Evolutionary conservation across 1,284 basidiomycete genomes (phyloP).

Genomic region (Rhodotorula sp.): DNA sequence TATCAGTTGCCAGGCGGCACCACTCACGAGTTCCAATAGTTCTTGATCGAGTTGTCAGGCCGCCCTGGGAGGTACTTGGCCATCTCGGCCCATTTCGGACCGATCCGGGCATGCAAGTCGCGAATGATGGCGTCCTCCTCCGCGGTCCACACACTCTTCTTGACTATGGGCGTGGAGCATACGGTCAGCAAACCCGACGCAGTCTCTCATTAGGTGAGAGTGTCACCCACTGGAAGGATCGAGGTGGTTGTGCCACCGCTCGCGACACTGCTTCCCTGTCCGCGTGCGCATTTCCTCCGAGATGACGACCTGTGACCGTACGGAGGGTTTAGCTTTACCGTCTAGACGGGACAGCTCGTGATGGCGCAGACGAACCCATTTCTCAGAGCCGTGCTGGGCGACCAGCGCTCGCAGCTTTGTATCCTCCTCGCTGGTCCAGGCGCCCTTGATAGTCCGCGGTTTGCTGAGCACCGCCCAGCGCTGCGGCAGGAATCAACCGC

Average conservation of each 20-base stretch:
- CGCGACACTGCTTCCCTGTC: slow-evolving; percentile 47
- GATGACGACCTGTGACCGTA: slow-evolving; percentile 32
- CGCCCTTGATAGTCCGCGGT: slow-evolving; percentile 40
- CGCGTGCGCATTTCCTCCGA: slow-evolving; percentile 42
- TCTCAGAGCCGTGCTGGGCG: slow-evolving; percentile 42
- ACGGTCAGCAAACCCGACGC: no score
- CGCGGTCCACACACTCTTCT: slow-evolving; percentile 44
- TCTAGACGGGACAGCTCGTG: not conserved
- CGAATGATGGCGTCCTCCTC: slow-evolving; percentile 45
- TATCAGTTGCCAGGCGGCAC: fast-evolving
- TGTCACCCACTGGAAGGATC: slow-evolving; percentile 42
- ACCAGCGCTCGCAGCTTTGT: slow-evolving; percentile 40
- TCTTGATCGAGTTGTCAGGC: slow-evolving; percentile 48
- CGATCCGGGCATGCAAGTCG: slow-evolving; percentile 41
- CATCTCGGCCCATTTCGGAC: slow-evolving; percentile 47
- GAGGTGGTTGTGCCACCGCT: slow-evolving; percentile 48
- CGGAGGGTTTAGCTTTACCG: not conserved
- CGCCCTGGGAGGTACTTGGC: slow-evolving; percentile 44
- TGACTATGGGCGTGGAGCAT: slow-evolving; percentile 29
- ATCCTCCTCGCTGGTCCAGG: slow-evolving; percentile 45
- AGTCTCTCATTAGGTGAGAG: not conserved
- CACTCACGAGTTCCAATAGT: slow-evolving; percentile 44
- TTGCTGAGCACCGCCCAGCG: slow-evolving; percentile 33
- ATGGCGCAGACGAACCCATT: slow-evolving; percentile 41
- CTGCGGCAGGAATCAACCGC: slow-evolving; percentile 2